Base-by-base conservation (phyloP, 2,329 filamentous ascomycete species). In the Polytolypa hystricis region DNA sequence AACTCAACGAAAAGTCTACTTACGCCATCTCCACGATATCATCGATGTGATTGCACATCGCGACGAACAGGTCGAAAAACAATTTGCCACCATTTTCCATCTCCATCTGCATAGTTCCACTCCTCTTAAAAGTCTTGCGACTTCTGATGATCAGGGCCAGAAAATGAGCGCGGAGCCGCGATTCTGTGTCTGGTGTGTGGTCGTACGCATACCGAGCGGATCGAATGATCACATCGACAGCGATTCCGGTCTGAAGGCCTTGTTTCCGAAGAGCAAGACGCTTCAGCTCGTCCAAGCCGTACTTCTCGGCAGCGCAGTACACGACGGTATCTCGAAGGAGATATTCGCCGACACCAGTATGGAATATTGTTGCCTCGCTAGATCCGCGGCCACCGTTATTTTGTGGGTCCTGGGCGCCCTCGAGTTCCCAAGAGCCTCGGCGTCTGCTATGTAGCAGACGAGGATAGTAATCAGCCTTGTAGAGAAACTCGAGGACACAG, bases 1-100 rank as follows among this genome's bases (percentile, higher is more conserved):
- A 40, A 21, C n/a, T n/a, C n/a, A n/a, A n/a, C n/a, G n/a, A n/a
- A n/a, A n/a, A n/a, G n/a, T n/a, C 65, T 57, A 71, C 74, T 61
- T 79, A 81, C 74, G 75, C 81, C 64, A 84, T 78, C 60, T 91
- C 85, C 66, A 84, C 81, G 66, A 95, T 78, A 65, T 95, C 87
- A 74, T 95, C 87, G 57, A 95, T 81, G 70, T 94, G 87, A 68
- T 94, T 95, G 73, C 85, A 93, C 81, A 95, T 84, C 55, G 87
- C 87, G 59, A 95, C 87, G 64, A 95, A 96, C 64, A 96, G 71
- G 73, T 95, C 87, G 69, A 96, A 96, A 74, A 91, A 95, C 67
- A 95, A 73, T 73, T 87, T 87, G 66, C 77, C 86, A 61, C 87
- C 86, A 64, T 78, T 78, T 71, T 94, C 84, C 87, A 96, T 95